These are phyloP conservation scores for Tricharina praecox DNA, from an alignment of 495 filamentous ascomycete species.

Conservation along the genomic window DNA sequence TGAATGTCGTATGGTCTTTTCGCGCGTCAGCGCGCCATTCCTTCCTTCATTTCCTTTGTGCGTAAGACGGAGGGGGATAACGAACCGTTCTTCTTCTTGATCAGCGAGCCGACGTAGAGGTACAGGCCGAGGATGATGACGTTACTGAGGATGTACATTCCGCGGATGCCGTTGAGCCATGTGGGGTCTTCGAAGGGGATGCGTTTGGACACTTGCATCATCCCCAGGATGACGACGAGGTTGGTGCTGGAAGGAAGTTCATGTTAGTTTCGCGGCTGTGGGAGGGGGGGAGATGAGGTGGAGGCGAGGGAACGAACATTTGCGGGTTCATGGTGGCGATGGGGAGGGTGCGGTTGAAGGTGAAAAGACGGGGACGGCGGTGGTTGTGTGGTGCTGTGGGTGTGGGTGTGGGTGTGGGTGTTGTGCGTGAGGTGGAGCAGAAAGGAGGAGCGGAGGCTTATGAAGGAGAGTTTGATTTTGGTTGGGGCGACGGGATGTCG, in stretches of 20 bases:
- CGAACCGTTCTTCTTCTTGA: slow-evolving; percentile 91
- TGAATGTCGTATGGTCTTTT: slow-evolving; percentile 86
- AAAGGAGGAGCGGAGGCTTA: too few relatives aligned
- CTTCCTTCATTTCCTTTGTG: too few relatives aligned
- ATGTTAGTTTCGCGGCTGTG: neutral
- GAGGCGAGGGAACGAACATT: slow-evolving; percentile 14
- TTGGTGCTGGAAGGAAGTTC: slow-evolving; percentile 48
- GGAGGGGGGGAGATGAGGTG: neutral
- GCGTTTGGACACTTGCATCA: slow-evolving; percentile 96
- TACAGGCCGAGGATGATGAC: slow-evolving; percentile 70
- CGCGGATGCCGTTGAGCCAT: slow-evolving; percentile 69
- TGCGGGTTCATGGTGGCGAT: slow-evolving; percentile 20
- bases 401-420: too few relatives aligned
- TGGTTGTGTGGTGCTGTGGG: too few relatives aligned
- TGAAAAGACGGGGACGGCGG: neutral
- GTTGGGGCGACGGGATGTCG: too few relatives aligned
- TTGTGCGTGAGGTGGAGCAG: too few relatives aligned
- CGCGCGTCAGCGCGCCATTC: too few relatives aligned
- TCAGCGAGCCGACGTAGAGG: slow-evolving; percentile 60
- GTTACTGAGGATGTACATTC: slow-evolving; percentile 70
- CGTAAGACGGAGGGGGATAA: too few relatives aligned
- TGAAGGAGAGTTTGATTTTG: too few relatives aligned
- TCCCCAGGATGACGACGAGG: slow-evolving; percentile 80
- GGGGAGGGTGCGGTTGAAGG: neutral
- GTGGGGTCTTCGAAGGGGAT: slow-evolving; percentile 85